Evolutionary conservation across 2,329 filamentous ascomycete species (phyloP), one percentile per base, ranked within the genome.

Genomic region (Colletotrichum sp.): DNA sequence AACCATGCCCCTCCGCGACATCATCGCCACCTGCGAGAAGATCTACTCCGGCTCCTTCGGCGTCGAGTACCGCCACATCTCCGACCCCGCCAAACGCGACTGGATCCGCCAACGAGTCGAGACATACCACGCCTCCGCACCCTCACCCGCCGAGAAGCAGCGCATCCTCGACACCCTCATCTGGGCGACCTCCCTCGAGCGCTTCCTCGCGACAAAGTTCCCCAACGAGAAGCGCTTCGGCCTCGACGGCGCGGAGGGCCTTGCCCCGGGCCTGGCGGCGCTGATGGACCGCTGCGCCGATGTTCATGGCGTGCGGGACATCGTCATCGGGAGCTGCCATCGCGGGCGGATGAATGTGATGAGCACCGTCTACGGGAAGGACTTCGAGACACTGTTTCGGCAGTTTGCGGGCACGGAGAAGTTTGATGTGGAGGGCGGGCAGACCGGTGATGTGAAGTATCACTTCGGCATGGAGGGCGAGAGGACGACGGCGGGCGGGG

Each of bases 381-480:
- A 96, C 81, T 99, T 98, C 86, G 97, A 99, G 89, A 98, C 96
- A 79, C 98, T 99, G 86, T 99, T 99, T 89, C 98, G 95, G 84
- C 97, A 99, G 86, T 99, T 99, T 82, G 95, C 95, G 77, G 97
- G 97, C 80, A 95, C 94, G 62, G 89, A 94, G 21, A 95, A 95
- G 83, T 95, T 95, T 71, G 94, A 95, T 80, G 96, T 98, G 80
- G 96, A 98, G 88, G 96, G 96, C 76, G 69, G 74, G 6, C 66
- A 69, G 74, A 98, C 96, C 75, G 97, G 97, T 81, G 97, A 99
- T 85, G 97, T 99, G 86, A 99, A 99, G 88, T 99, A 99, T 88
- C 97, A 99, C 89, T 89, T 99, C 82, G 97, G 97, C 83, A 99
- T 99, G 96, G 99, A 99, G 90, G 99, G 99, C 80, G 96, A 99